Percentiles rank a stretch among this genome's conserved stretches.
Evolutionary conservation across 1,284 basidiomycete species (phyloP).

Genomic region (Fistulina hepatica): DNA sequence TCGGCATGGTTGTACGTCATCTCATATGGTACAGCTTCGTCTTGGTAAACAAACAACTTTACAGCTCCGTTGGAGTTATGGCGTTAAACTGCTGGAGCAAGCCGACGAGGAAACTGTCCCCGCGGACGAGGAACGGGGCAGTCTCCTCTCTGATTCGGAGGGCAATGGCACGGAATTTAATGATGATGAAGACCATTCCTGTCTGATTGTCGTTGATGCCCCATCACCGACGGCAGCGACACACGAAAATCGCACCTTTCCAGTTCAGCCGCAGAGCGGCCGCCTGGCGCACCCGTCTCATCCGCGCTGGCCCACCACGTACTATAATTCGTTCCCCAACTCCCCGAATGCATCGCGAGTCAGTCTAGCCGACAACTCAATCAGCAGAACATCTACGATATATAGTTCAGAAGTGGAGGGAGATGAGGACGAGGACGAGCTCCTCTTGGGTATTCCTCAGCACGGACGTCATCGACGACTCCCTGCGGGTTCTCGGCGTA

Average conservation of each 20-base stretch:
- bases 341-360: constrained; percentile 37
- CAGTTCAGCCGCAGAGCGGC: constrained; percentile 4
- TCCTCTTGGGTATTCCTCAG: background rate
- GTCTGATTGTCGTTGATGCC: background rate
- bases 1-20: constrained; percentile 94
- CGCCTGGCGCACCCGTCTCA: constrained; percentile 12
- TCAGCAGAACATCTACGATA: no score
- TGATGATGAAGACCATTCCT: no score
- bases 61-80: constrained; percentile 88
- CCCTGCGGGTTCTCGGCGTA: constrained; percentile 17
- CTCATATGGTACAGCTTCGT: no score
- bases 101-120: constrained; percentile 43
- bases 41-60: no score
- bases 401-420: no score
- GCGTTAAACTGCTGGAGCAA: constrained; percentile 65
- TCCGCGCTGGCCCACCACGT: constrained; percentile 25
- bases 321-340: constrained; percentile 59
- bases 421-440: constrained; percentile 16
- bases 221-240: background rate
- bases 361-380: no score
- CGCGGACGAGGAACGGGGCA: constrained; percentile 13
- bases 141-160: background rate
- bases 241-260: no score
- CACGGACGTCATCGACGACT: background rate
- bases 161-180: no score